These are phyloP conservation scores for Bauhinia variegata DNA, from an alignment of 306 rosid genomes.

Conservation along the genomic window DNA sequence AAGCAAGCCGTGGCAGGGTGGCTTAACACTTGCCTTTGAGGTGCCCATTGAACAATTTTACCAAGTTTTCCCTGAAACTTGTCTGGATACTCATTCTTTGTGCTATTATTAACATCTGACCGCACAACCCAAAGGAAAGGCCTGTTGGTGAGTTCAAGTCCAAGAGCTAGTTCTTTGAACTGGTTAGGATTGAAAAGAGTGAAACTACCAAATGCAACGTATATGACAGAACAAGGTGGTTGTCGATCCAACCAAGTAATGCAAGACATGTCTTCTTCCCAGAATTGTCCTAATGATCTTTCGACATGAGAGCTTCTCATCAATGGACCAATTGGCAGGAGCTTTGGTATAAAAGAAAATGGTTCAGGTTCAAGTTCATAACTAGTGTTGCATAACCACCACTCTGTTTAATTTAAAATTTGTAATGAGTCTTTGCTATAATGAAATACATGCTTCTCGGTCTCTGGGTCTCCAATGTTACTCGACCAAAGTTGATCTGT, in stretches of 20 bases:
- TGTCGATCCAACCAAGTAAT: constrained; percentile 15
- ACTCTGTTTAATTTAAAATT: background rate
- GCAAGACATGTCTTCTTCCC: background rate
- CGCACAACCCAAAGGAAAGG: constrained; percentile 54
- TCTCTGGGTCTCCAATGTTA: background rate
- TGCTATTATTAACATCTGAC: background rate
- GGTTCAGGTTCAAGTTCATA: background rate
- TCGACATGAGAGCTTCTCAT: background rate
- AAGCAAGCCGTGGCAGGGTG: constrained; percentile 51
- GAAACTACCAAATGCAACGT: constrained; percentile 23
- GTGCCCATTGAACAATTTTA: too few species aligned
- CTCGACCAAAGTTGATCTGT: background rate
- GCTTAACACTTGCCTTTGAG: too few species aligned
- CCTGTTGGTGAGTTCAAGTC: background rate
- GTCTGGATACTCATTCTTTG: background rate
- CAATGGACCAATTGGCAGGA: constrained; percentile 4
- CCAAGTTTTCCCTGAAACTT: too few species aligned
- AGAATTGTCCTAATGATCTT: constrained; percentile 10
- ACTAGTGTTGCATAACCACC: background rate
- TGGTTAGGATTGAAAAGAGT: constrained; percentile 8
- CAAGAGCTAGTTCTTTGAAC: constrained; percentile 13
- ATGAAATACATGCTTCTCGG: background rate
- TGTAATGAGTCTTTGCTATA: background rate
- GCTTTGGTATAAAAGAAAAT: background rate
- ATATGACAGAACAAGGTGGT: constrained; percentile 12